A percentile compares a stretch with the other conserved stretches of the same genome.
Evolutionary conservation across 805 yeast species (phyloP).

Genomic region (Isabelozyma rhagii): DNA sequence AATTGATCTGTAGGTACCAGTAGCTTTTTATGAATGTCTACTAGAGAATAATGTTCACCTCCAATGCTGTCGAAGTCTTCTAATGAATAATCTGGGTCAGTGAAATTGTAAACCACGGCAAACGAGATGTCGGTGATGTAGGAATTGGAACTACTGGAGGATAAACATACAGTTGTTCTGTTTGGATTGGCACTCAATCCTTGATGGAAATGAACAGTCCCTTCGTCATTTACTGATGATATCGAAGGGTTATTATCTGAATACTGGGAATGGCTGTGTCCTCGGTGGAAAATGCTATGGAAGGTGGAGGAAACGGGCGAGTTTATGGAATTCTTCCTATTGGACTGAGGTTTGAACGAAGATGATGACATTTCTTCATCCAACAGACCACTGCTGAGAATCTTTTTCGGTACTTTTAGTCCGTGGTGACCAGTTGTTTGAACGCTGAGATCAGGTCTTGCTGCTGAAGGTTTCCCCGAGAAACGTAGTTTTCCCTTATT

Average conservation of each 20-base stretch:
- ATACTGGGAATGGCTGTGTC: slow-evolving; percentile 9
- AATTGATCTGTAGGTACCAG: slow-evolving; percentile 35
- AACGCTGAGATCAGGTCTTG: slow-evolving; percentile 27
- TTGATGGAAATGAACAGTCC: not conserved
- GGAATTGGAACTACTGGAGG: slow-evolving; percentile 35
- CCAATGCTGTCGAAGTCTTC: slow-evolving; percentile 19
- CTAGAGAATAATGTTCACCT: slow-evolving; percentile 16
- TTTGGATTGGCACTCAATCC: slow-evolving; percentile 5
- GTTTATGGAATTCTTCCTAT: slow-evolving; percentile 20
- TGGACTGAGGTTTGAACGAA: slow-evolving; percentile 10
- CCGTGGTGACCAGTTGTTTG: slow-evolving; percentile 27
- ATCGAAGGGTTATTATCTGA: not conserved
- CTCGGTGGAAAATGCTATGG: slow-evolving; percentile 32
- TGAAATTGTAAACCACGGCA: slow-evolving; percentile 31
- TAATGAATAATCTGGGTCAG: slow-evolving; percentile 25
- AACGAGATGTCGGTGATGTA: slow-evolving; percentile 24
- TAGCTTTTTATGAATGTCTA: slow-evolving; percentile 26
- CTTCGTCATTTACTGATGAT: not conserved
- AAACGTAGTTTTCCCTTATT: slow-evolving; percentile 8
- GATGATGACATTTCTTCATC: slow-evolving; percentile 6
- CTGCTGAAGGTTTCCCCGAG: slow-evolving; percentile 6
- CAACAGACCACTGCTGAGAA: slow-evolving; percentile 7
- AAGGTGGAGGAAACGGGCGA: slow-evolving; percentile 29
- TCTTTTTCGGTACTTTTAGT: slow-evolving; percentile 20
- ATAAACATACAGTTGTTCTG: slow-evolving; percentile 22